phyloP scores from a whole-genome alignment of 306 rosid genomes.

The Fagus sylvatica region DNA sequence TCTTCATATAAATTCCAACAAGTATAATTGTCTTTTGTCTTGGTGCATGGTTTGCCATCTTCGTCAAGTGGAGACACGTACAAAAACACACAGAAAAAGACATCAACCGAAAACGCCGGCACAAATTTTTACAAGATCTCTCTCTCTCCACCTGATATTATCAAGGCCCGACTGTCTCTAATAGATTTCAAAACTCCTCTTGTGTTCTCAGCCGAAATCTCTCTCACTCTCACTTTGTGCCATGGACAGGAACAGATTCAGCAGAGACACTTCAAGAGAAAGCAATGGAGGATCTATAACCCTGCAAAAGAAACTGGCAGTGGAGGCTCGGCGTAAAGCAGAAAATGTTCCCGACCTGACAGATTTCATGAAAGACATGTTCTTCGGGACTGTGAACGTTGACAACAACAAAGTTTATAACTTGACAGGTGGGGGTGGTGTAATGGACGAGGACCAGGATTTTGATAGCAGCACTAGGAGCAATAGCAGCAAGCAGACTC shows the following conservation, averaged over 20 bases:
- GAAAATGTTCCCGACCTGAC: constrained; percentile 61
- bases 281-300: constrained; percentile 37
- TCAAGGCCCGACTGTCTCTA: background rate
- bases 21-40: background rate
- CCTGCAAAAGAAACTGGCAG: constrained; percentile 40
- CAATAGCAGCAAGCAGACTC: constrained; percentile 49
- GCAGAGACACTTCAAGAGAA: constrained; percentile 28
- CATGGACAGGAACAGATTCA: constrained; percentile 9
- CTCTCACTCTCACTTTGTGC: background rate
- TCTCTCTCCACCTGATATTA: background rate
- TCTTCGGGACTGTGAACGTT: constrained; percentile 42
- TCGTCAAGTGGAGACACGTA: background rate
- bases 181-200: background rate
- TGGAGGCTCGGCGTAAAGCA: constrained; percentile 18
- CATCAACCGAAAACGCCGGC: constrained; percentile 42
- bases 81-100: constrained; percentile 27
- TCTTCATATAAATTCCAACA: no score
- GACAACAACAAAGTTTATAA: constrained; percentile 44
- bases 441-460: background rate
- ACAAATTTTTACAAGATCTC: constrained; percentile 14
- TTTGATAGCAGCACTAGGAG: constrained; percentile 56
- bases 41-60: background rate
- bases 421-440: constrained; percentile 39
- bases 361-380: constrained; percentile 87
- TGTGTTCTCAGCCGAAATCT: constrained; percentile 1